Evolutionary conservation across 116 monocot genomes (phyloP), one percentile per base, ranked within the genome.

Genomic region (Phalaenopsis hybrid): DNA sequence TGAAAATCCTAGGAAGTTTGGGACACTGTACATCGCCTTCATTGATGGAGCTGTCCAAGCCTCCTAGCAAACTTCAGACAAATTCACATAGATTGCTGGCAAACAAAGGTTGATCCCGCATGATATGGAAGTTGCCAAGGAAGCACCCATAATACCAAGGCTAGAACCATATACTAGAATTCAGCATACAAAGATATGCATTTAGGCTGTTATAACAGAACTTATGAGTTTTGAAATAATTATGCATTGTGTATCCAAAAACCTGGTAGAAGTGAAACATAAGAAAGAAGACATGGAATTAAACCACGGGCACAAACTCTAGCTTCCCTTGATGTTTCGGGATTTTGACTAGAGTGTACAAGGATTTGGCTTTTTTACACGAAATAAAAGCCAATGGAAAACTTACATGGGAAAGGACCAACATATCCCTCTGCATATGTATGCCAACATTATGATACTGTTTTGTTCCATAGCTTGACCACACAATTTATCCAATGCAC

Each of bases 241-340:
- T 23, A 84, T 82, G 78, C 86, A 86, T 52, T 90, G 90, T 9
- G 84, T 82, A 57, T 90, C 88, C 17, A 90, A 75, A 59, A 90
- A 90, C 72, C 84, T 88, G 8, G 74, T 55, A 3, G 90, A 73
- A 88, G 88, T 16, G 81, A 79, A 23, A 84, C 88, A 65, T 88
- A 90, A 0, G 86, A 85, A 44, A 90, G 6, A 8, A 90, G 8
- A 4, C 79, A 48, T 2, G 90, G 90, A 25, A 90, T 88, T 82
- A 90, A 16, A 84, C 90, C 88, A 12, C 78, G 67, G 21, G 84
- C 86, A 50, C 88, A 90, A 15, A 84, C 20, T 74, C 84, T 88
- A 13, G 90, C 90, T 84, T 88, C 88, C 1, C 5, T 16, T n/a
- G 88, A 79, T 70, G 88, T 88, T 6, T 84, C 84, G 18, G 73